phyloP scores from a whole-genome alignment of 73 alveolate species.

The Tetrahymena malaccensis region DNA sequence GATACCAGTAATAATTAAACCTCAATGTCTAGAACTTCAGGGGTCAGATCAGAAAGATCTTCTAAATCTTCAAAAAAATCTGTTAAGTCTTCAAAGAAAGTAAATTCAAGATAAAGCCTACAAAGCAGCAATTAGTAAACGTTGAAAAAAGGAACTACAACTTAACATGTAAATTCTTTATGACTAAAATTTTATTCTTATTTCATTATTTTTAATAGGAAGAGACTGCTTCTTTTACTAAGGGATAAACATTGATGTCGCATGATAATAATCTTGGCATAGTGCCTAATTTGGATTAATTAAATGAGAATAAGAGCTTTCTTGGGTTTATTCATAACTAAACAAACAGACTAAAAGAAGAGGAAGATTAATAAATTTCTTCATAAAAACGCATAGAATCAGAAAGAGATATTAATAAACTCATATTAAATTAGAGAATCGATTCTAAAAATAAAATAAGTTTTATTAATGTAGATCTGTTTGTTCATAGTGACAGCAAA shows the following conservation, averaged over 20 bases:
- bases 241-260: background rate
- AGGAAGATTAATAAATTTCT: background rate
- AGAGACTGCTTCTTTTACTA: background rate
- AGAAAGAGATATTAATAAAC: background rate
- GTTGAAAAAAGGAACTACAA: background rate
- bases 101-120: background rate
- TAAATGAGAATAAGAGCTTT: background rate
- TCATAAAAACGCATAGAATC: background rate
- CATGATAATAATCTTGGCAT: background rate
- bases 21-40: background rate
- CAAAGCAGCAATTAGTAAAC: background rate
- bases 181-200: background rate
- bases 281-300: background rate
- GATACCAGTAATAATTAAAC: background rate
- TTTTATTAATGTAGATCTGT: background rate
- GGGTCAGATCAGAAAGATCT: background rate
- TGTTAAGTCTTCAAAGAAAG: background rate
- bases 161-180: background rate
- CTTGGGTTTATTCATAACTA: background rate
- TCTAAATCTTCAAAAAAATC: background rate
- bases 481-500: background rate
- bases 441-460: background rate
- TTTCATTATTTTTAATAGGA: background rate
- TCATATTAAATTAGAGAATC: background rate
- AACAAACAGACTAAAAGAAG: background rate